phyloP scores from a whole-genome alignment of 352 stramenopile species.

The Pythium phragmiticola region DNA sequence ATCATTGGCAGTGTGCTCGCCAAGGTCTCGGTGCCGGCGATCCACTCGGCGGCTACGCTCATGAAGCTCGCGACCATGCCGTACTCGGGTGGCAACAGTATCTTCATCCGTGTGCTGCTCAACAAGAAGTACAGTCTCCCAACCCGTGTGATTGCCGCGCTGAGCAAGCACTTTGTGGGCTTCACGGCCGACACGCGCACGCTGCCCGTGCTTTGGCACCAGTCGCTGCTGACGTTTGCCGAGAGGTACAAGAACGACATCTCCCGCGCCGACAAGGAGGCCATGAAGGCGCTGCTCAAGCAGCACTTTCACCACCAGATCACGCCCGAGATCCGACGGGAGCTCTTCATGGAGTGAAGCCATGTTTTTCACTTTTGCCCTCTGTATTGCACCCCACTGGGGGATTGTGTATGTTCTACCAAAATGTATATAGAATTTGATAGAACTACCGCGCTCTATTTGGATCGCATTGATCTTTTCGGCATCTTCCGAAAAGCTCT shows the following conservation, averaged over 20 bases:
- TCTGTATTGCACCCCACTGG: background rate
- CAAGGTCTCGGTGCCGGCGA: conserved; percentile 98
- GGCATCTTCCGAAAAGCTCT: background rate
- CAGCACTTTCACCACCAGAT: conserved; percentile 96
- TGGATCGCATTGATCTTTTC: conserved; percentile 22
- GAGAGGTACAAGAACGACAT: conserved; percentile 99
- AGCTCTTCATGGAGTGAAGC: conserved; percentile 89
- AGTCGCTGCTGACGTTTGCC: conserved; percentile 97
- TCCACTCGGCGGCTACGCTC: conserved; percentile 98
- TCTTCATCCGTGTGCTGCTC: conserved; percentile 98
- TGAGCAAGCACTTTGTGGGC: conserved; percentile 95
- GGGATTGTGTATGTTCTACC: conserved; percentile 11
- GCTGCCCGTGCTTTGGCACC: conserved; percentile 99
- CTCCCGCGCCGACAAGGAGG: conserved; percentile 92
- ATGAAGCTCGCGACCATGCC: conserved; percentile 97
- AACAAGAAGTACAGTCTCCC: conserved; percentile 99
- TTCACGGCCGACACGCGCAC: conserved; percentile 88
- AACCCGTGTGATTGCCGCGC: conserved; percentile 94
- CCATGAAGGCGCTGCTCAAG: conserved; percentile 91
- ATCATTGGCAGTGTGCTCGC: conserved; percentile 97
- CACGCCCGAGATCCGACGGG: conserved; percentile 97
- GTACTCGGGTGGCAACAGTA: conserved; percentile 97
- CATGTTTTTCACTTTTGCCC: background rate
- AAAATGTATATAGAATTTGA: conserved; percentile 34
- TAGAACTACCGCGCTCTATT: conserved; percentile 27